Evolutionary conservation across 768 basidiomycete species (phyloP), one percentile per base, ranked within the genome.

Genomic region (Trametes meyenii): DNA sequence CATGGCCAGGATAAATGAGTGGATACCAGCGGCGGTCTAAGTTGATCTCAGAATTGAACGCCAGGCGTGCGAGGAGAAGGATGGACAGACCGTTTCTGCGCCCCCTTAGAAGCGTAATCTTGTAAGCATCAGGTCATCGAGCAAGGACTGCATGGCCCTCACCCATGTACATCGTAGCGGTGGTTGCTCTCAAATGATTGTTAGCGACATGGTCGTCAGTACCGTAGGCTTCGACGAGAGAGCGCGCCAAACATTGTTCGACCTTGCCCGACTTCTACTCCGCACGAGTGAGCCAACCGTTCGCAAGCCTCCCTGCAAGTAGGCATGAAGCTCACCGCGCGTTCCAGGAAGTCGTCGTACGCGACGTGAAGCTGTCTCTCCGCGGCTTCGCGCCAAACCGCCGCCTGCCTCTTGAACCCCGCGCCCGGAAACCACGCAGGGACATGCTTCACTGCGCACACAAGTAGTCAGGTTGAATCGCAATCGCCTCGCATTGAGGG

Each of bases 1-100:
- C 83, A 90, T 85, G 2, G 86, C 86, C 45, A 90, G 79, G 39
- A 91, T 70, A 71, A 90, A 85, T 21, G 85, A 81, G 21, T 77
- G 76, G 38, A 85, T 70, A 13, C 79, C 68, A 0, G 85, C 80
- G 33, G 86, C 75, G 1, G 79, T 86, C 85, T 82, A 55, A 16
- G 17, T 12, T 0, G 17, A 1, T 2, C 1, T 6, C 13, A 14
- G n/a, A n/a, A 48, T 13, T 26, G 26, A 23, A 16, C 48, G 13
- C 13, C 16, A 17, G 11, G 19, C 44, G 19, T 35, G 48, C 26
- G 5, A 33, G 12, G 2, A 14, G 1, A n/a, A 17, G 2, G 3
- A 3, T 19, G 35, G 26, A 14, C 54, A 36, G 1, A 52, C 55
- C 40, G 61, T 62, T 19, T 62, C 61, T 5, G 55, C 26, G 3